phyloP scores from a whole-genome alignment of 257 asterid genomes.

The Lycium ferocissimum region DNA sequence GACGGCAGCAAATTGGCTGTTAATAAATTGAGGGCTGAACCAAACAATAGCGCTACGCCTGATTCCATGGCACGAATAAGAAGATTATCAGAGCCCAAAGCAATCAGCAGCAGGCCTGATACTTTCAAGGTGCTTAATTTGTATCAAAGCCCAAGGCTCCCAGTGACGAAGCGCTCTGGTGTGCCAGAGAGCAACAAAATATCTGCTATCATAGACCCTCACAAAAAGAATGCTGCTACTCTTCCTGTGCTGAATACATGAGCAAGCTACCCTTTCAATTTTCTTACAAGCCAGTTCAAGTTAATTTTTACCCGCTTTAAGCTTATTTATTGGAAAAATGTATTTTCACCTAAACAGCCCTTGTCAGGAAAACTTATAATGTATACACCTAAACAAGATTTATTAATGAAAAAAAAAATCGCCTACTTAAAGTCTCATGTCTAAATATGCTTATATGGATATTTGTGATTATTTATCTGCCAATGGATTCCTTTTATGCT shows the following conservation, averaged over 20 bases:
- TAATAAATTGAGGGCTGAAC: constrained; percentile 70
- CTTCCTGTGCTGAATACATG: constrained; percentile 71
- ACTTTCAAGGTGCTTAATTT: constrained; percentile 60
- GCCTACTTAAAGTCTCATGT: no score
- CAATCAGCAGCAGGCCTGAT: constrained; percentile 48
- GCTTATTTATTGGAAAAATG: no score
- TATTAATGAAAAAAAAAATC: no score
- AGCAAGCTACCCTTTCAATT: no score
- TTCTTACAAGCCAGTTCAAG: no score
- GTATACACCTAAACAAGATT: no score
- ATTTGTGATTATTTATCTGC: no score
- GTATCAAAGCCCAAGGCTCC: constrained; percentile 51
- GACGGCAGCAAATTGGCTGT: constrained; percentile 61
- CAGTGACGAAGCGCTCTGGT: constrained; percentile 52
- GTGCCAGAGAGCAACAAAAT: constrained; percentile 77
- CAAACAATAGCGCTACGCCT: constrained; percentile 53
- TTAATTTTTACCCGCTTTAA: no score
- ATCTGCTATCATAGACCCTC: constrained; percentile 78
- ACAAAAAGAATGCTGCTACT: constrained; percentile 78
- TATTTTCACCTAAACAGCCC: no score
- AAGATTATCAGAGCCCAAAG: constrained; percentile 87
- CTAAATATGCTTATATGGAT: no score
- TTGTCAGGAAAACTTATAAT: no score
- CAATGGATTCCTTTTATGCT: no score
- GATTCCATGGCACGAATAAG: constrained; percentile 74